Evolutionary conservation across 176 grass and related monocot genomes (phyloP), one percentile per base, ranked within the genome.

Genomic region (Phragmites australis): DNA sequence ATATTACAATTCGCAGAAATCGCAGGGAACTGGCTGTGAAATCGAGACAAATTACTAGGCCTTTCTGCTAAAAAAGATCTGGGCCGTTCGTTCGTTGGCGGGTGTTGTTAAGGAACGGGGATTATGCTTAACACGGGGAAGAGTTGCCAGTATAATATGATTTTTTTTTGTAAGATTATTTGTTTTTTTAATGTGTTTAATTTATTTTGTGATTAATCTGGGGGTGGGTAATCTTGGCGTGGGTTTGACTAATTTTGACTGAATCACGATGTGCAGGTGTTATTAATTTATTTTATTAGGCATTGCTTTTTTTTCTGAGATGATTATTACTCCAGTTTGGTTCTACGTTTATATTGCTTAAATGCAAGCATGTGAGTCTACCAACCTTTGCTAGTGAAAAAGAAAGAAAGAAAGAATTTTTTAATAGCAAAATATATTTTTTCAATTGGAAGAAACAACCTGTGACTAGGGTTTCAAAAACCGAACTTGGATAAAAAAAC

Each of bases 191-290:
- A 37, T 37, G 34, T 37, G 34, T 37, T 37, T 37, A 37, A 37
- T 37, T 37, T n/a, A n/a, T n/a, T n/a, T n/a, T n/a, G n/a, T 21
- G 25, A 39, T 50, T 61, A 40, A 9, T 26, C 15, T 25, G 37
- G 18, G 22, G 46, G 67, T 18, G 64, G 58, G 81, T 44, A 48
- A 79, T 88, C 86, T 88, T 84, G 68, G 81, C 87, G 47, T 69
- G 81, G 37, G 81, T 80, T 88, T 88, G 86, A 88, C 86, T 84
- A 70, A 55, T 53, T 80, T 49, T 52, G 53, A 70, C 8, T 69
- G 23, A 14, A 68, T 51, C 70, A 81, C 60, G 52, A 77, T 67
- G 60, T 25, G 49, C 31, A 21, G 23, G 6, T 68, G 31, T 7
- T 67, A 7, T 53, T 27, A 50, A 6, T 51, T 70, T 11, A 32